Conservation (phyloP, 495 filamentous ascomycete genomes). For the Xylaria castorea region DNA sequence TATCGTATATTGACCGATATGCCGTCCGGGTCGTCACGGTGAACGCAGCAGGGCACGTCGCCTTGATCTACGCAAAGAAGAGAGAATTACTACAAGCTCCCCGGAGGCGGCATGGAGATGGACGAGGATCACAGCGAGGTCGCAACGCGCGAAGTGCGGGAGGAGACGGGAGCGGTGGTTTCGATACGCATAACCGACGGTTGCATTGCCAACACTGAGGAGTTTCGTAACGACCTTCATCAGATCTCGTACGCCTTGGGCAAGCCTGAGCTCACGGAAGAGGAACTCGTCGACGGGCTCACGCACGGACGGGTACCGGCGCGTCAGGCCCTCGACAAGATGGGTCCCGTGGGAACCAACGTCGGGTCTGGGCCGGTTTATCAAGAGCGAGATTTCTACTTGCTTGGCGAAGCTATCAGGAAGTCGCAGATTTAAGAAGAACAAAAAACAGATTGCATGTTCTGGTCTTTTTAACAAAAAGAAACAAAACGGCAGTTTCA, state of each 20-base stretch:
- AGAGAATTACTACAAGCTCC: constrained; percentile 41
- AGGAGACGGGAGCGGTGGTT: constrained; percentile 39
- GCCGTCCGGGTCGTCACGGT: constrained; percentile 32
- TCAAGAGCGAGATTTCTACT: constrained; percentile 40
- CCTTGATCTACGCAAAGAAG: constrained; percentile 32
- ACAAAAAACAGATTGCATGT: background rate
- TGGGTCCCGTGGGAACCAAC: constrained; percentile 33
- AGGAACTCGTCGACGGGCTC: constrained; percentile 35
- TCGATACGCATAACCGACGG: constrained; percentile 10
- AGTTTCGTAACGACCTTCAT: constrained; percentile 35
- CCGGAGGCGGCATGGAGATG: constrained; percentile 37
- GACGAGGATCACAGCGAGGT: constrained; percentile 34
- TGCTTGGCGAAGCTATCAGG: constrained; percentile 10
- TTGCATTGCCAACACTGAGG: constrained; percentile 34
- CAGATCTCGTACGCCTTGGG: constrained; percentile 40
- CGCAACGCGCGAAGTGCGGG: constrained; percentile 30
- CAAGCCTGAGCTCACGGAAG: constrained; percentile 29
- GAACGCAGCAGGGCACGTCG: constrained; percentile 29
- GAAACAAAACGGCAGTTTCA: no score
- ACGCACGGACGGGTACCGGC: constrained; percentile 32
- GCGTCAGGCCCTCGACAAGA: constrained; percentile 29
- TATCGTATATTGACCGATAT: constrained; percentile 31
- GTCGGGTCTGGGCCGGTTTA: constrained; percentile 34
- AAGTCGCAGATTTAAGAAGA: background rate
- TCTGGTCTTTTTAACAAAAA: no score